Evolutionary conservation across 192 early-diverging fungal species (phyloP).

Genomic region (Rhizoclosmatium globosum): DNA sequence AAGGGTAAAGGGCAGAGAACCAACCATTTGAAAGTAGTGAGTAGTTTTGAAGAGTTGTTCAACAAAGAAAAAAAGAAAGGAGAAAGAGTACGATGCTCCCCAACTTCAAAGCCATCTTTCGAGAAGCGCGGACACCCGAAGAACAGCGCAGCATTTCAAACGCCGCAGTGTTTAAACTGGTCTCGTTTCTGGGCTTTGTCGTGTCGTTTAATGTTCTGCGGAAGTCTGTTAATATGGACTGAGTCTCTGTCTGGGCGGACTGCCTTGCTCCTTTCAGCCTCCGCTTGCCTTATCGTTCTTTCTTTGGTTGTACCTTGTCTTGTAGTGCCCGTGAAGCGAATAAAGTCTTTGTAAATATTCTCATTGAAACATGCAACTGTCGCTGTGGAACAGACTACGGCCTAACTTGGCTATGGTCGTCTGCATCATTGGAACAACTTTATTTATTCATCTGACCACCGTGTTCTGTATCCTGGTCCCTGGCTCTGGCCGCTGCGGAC

Average conservation of each 20-base stretch:
- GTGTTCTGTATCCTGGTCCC: conserved; percentile 13
- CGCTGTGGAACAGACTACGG: background rate
- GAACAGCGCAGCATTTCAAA: conserved; percentile 32
- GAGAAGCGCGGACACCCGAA: conserved; percentile 29
- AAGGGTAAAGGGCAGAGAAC: background rate
- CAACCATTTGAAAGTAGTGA: too few species aligned
- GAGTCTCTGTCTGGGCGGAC: background rate
- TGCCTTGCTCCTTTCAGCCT: background rate
- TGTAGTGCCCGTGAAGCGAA: background rate
- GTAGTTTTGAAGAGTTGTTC: background rate
- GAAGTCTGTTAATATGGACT: conserved; percentile 5
- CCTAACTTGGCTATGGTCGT: background rate
- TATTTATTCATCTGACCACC: conserved; percentile 23
- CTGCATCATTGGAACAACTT: background rate
- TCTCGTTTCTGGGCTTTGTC: conserved; percentile 26
- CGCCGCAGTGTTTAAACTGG: conserved; percentile 37
- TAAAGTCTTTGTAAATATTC: background rate
- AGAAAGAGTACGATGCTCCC: conserved; percentile 28
- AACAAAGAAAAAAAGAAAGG: conserved; percentile 17
- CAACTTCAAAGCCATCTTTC: conserved; percentile 33
- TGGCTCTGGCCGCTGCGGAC: conserved; percentile 51
- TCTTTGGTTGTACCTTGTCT: background rate
- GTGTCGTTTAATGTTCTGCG: conserved; percentile 27
- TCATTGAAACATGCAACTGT: background rate
- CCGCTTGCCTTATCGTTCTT: background rate